A percentile compares a stretch with the other conserved stretches of the same genome.
phyloP scores from a whole-genome alignment of 2,329 filamentous ascomycete genomes.

The Acephala macrosclerotiorum region DNA sequence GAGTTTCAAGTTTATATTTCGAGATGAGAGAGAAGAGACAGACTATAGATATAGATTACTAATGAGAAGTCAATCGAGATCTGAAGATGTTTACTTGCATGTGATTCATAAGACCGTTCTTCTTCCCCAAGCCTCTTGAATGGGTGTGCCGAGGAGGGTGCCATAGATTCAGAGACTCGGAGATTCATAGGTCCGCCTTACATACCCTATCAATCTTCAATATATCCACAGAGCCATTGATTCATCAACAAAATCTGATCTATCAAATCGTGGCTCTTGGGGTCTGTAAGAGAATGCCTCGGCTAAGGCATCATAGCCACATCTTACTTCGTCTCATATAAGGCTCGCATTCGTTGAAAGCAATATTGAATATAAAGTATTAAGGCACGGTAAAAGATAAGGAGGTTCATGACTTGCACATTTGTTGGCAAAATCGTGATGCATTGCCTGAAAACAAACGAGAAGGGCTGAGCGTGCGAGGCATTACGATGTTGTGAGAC shows the following conservation, averaged over 20 bases:
- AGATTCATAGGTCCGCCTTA: no score
- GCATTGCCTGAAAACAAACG: background rate
- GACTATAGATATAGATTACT: constrained; percentile 8
- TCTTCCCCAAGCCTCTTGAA: no score
- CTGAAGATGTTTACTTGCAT: background rate
- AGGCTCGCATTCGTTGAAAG: no score
- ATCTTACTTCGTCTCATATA: background rate
- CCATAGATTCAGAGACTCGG: no score
- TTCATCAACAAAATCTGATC: no score
- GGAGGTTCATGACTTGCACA: background rate
- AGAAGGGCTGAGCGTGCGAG: background rate
- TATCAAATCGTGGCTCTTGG: background rate
- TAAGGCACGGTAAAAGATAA: background rate
- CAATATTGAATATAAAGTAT: background rate
- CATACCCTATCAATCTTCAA: no score
- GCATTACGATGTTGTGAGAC: no score
- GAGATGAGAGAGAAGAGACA: background rate
- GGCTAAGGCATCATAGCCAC: background rate
- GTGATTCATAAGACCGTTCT: no score
- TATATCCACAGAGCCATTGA: no score
- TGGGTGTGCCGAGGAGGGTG: no score
- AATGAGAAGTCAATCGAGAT: background rate
- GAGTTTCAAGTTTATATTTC: constrained; percentile 3
- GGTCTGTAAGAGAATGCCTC: background rate
- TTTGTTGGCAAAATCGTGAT: background rate